Base-by-base conservation (phyloP, 2,329 filamentous ascomycete genomes). In the Blastomyces percursus region DNA sequence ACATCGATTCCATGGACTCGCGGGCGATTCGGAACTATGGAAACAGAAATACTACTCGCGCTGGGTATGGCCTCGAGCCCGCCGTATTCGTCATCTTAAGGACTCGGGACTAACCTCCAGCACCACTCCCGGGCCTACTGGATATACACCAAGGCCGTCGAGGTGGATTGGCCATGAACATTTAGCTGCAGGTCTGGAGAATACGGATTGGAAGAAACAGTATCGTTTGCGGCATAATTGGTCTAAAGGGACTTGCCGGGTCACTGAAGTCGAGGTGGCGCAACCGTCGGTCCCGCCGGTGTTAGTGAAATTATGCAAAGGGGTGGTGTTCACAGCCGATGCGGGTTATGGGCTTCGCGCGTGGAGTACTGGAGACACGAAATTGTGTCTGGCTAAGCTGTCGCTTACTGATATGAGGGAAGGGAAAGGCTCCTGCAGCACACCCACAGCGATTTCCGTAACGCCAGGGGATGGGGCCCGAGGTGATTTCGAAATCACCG, bases 191-290 rank as follows among this genome's bases (percentile, higher is more conserved):
- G 75, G 76, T 63, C 79, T 79, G 14, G 74, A 71, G 6, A 70
- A 76, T 24, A 86, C 83, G 24, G 84, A 94, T 71, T 96, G 92
- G 92, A 96, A 95, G 78, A 83, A 84, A 65, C 89, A 94, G 69
- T 97, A 95, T 75, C 90, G 88, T 70, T 80, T 96, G 59, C 83
- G 90, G 55, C 89, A 96, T 72, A 97, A 97, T 76, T 97, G 94
- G 94, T 84, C 89, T 1, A 84, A 82, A 65, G 94, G 93, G 0
- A 86, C 84, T 67, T 96, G 91, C 69, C 87, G 84, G 46, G 85
- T 96, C 14, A 86, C 88, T 44, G 89, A 96, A 73, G 83, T 96
- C 38, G 81, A 86, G 54, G 82, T 91, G 30, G 77, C 80, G 61
- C 77, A 81, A 52, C 74, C 78, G 1, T 76, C 79, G 61, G 71